Conservation (phyloP, 257 asterid genomes). For the Gardenia jasminoides region DNA sequence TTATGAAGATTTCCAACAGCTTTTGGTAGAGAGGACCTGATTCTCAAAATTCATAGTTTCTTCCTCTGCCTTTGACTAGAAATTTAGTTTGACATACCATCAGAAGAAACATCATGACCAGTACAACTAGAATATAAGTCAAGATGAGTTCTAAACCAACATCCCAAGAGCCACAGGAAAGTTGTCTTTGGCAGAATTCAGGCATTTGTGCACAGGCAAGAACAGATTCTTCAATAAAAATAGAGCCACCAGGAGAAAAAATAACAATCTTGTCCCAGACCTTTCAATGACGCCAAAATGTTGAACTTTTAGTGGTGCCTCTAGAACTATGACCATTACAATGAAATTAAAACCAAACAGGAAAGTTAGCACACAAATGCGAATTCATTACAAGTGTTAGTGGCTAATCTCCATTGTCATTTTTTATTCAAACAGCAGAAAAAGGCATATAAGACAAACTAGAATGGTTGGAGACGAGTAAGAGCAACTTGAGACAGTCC, state of each 20-base stretch:
- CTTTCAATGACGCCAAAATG: not conserved
- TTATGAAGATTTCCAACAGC: not conserved
- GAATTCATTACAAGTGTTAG: not conserved
- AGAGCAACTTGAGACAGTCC: not conserved
- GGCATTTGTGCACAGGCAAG: not conserved
- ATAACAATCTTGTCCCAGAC: not conserved
- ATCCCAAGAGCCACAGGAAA: not conserved
- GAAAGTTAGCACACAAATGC: not conserved
- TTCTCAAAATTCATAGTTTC: not conserved
- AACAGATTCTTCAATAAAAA: not conserved
- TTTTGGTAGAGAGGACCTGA: not conserved
- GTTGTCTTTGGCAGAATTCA: not conserved
- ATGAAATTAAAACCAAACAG: not conserved
- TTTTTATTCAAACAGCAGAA: conserved; percentile 9
- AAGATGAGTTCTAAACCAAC: not conserved
- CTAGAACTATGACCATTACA: not conserved
- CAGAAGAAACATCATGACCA: not conserved
- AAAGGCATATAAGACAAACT: not conserved
- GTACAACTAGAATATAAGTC: not conserved
- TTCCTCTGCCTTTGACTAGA: not conserved
- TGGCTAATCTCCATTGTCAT: not conserved
- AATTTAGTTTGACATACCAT: not conserved
- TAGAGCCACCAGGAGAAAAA: not conserved
- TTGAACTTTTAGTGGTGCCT: not conserved
- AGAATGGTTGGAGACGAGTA: not conserved